Evolutionary conservation across 2,329 filamentous ascomycete species (phyloP).

Genomic region (Alternaria rosae): DNA sequence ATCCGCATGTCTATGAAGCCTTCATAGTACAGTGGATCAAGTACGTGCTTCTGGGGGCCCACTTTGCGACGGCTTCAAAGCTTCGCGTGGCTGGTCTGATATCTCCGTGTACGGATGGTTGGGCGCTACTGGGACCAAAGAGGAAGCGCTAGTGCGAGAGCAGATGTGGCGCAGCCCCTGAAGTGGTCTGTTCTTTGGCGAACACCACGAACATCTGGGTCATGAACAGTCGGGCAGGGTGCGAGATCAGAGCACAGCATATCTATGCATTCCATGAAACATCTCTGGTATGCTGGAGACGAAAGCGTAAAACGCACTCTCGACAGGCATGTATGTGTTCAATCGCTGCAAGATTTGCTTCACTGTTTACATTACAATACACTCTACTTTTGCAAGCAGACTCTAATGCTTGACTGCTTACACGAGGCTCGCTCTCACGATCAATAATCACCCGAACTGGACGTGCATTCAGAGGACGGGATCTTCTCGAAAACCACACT

Average conservation of each 20-base stretch:
- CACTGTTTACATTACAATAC: background rate
- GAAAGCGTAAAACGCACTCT: no score
- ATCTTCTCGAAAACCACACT: constrained; percentile 10
- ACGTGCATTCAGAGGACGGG: constrained; percentile 3
- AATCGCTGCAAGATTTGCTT: background rate
- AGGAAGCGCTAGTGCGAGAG: constrained; percentile 5
- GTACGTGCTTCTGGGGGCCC: background rate
- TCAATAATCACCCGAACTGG: background rate
- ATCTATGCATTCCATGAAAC: background rate
- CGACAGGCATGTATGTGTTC: background rate
- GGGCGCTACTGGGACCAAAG: constrained; percentile 2
- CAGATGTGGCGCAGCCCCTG: constrained; percentile 16
- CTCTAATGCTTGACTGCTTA: background rate
- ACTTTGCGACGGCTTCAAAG: background rate
- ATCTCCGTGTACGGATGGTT: constrained; percentile 1
- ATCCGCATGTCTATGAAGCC: background rate
- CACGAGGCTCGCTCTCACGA: background rate
- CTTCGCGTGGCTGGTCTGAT: constrained; percentile 2
- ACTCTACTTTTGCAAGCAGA: background rate
- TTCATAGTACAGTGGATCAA: background rate
- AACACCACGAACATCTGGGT: constrained; percentile 4
- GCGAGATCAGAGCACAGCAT: background rate
- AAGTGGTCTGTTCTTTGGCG: constrained; percentile 18
- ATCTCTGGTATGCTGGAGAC: background rate
- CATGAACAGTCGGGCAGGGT: background rate